Conservation (phyloP, 2,329 filamentous ascomycete genomes). For the Verticillium dahliae region DNA sequence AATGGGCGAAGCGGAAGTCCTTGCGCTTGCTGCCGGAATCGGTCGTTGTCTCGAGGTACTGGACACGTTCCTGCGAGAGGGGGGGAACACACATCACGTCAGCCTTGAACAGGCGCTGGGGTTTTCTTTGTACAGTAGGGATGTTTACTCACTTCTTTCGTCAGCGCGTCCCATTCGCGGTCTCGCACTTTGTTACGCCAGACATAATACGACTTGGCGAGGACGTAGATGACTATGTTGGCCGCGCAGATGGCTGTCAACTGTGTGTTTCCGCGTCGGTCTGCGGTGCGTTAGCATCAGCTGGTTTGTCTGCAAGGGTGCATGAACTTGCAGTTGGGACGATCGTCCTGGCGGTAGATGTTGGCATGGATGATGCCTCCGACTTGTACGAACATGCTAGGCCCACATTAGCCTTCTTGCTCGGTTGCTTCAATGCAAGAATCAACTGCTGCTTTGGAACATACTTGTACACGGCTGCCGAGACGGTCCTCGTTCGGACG, state of each 20-base stretch:
- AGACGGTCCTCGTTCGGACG: slow-evolving; percentile 55
- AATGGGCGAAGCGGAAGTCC: slow-evolving; percentile 33
- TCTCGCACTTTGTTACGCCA: slow-evolving; percentile 37
- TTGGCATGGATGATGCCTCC: slow-evolving; percentile 23
- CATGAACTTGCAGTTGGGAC: slow-evolving; percentile 12
- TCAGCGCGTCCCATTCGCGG: slow-evolving; percentile 39
- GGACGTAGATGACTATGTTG: slow-evolving; percentile 41
- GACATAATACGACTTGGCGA: slow-evolving; percentile 46
- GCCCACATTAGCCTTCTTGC: not conserved
- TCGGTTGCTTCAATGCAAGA: not conserved
- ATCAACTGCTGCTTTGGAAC: not conserved
- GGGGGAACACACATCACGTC: not conserved
- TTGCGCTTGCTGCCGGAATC: slow-evolving; percentile 38
- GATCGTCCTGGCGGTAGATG: slow-evolving; percentile 34
- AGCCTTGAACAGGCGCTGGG: slow-evolving; percentile 15
- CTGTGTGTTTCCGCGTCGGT: slow-evolving; percentile 39
- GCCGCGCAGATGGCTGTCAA: slow-evolving; percentile 39
- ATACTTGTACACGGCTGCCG: slow-evolving; percentile 51
- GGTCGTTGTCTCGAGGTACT: slow-evolving; percentile 27
- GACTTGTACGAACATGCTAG: not conserved
- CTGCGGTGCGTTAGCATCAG: not conserved
- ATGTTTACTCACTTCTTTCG: slow-evolving; percentile 23
- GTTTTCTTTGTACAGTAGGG: not conserved
- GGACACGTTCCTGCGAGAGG: slow-evolving; percentile 14
- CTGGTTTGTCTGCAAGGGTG: accelerated